Base-by-base conservation (phyloP, 768 basidiomycete species). In the Tricholoma terreum region DNA sequence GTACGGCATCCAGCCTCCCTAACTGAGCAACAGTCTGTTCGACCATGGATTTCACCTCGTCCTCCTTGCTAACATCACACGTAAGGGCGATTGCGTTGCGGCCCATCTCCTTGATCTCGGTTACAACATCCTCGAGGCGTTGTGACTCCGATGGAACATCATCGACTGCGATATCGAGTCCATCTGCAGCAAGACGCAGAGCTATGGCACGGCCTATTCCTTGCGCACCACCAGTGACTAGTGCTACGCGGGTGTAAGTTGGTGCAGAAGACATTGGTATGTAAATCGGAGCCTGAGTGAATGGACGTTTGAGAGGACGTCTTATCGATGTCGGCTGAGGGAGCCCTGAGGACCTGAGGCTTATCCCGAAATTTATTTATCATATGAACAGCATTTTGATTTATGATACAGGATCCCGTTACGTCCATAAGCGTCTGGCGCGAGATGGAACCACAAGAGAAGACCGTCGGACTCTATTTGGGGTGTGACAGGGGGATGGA, bases 191-290 rank as follows among this genome's bases (percentile, higher is more conserved):
- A 10, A 75, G 67, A 0, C 68, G 67, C 4, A 70, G 62, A 6
- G 72, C 73, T 19, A 71, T 72, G 9, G 70, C 66, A 4, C 61
- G 54, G 14, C 74, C 74, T 22, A 75, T 70, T 24, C 73, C 74
- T 54, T 69, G 67, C 0, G 74, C 71, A 10, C 65, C 68, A 5
- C 73, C 73, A 2, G 73, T 74, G 17, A 74, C 61, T 19, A 73
- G 56, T 1, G 72, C 72, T 14, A 63, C 65, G 22, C 65, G 56
- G 34, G 57, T 36, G 11, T 43, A 38, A 6, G 21, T 33, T 6
- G 50, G 10, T 15, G 31, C 12, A 35, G 46, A 15, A 14, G 48
- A 30, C 27, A 46, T 46, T 12, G 6, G 34, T 48, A 33, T 34
- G 24, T 22, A 45, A 9, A 40, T 33, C 10, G 31, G 31, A n/a